Percentiles rank a stretch among this genome's conserved stretches.
Conservation (phyloP, 345 rosid genomes). For the Erodium maritimum region DNA sequence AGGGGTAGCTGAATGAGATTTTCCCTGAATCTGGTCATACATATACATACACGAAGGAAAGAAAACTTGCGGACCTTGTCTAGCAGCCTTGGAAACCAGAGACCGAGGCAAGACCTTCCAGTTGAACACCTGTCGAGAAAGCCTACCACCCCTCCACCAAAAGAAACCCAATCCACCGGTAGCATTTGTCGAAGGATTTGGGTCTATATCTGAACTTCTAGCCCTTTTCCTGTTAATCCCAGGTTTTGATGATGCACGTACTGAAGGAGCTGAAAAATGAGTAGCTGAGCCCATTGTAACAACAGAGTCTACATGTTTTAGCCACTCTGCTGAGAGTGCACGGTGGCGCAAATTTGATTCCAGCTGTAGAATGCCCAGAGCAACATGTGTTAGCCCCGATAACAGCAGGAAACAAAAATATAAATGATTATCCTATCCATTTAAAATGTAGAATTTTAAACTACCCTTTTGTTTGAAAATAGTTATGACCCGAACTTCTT, state of each 20-base stretch:
- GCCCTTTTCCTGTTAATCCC: slow-evolving; percentile 56
- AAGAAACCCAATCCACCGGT: slow-evolving; percentile 52
- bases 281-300: slow-evolving; percentile 59
- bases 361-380: slow-evolving; percentile 40
- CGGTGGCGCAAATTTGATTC: slow-evolving; percentile 66
- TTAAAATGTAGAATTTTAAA: too few species aligned
- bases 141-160: slow-evolving; percentile 96
- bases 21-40: too few species aligned
- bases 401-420: neutral
- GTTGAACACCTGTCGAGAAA: slow-evolving; percentile 63
- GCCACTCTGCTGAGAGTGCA: slow-evolving; percentile 77
- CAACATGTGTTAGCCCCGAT: slow-evolving; percentile 8
- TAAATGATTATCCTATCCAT: neutral
- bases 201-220: slow-evolving; percentile 32
- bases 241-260: slow-evolving; percentile 47
- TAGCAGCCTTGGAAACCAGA: slow-evolving; percentile 71
- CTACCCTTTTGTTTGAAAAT: too few species aligned
- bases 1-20: too few species aligned
- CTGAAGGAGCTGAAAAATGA: slow-evolving; percentile 47
- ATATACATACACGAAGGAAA: slow-evolving; percentile 9
- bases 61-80: slow-evolving; percentile 58
- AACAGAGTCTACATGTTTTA: slow-evolving; percentile 58
- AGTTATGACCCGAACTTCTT: too few species aligned
- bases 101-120: slow-evolving; percentile 74
- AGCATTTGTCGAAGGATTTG: slow-evolving; percentile 39